Base-by-base conservation (phyloP, 2,329 filamentous ascomycete species). In the Botrytis elliptica region DNA sequence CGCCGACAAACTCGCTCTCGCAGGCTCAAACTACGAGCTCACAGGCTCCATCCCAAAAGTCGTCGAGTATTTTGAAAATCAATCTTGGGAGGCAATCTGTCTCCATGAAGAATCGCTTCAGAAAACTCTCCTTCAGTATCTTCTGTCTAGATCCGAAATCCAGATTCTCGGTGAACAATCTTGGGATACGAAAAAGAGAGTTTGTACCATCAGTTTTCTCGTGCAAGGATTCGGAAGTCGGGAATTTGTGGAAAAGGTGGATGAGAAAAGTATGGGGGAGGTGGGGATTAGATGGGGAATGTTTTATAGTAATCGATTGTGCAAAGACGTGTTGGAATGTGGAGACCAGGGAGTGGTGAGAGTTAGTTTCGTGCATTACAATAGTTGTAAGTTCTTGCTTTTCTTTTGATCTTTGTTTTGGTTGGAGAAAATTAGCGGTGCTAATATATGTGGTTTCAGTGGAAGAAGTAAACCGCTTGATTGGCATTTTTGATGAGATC, bases 291-390 rank as follows among this genome's bases (percentile, higher is more conserved):
- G 91, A 66, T 92, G 87, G 86, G 92, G 92, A 0, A 85, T 87
- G 63, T 93, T 93, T 77, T 93, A 93, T 81, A 90, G 88, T 20
- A 88, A 91, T 77, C 83, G 91, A 25, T 79, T 93, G 76, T 84
- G 88, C 20, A 83, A 88, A 74, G 88, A 91, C 2, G 83, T 92
- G 0, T 79, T 93, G 55, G 85, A 85, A 0, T 81, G 92, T 68
- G 86, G 84, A 0, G 84, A 86, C 14, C 86, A 92, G 76, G 92
- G 90, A 0, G 87, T 93, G 14, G 86, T 92, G 7, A 85, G 92
- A 75, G 89, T 93, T n/a, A 92, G 90, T 77, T 85, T 93, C 84
- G 86, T 91, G 72, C 91, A 93, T 81, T 93, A 93, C 79, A 93
- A 93, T 77, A 92, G 90, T 4, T 79, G 88, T 89, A 79, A 84